These are phyloP conservation scores for Pseudotsuga menziesii DNA, from an alignment of 75 land plant genomes.

Conservation along the genomic window DNA sequence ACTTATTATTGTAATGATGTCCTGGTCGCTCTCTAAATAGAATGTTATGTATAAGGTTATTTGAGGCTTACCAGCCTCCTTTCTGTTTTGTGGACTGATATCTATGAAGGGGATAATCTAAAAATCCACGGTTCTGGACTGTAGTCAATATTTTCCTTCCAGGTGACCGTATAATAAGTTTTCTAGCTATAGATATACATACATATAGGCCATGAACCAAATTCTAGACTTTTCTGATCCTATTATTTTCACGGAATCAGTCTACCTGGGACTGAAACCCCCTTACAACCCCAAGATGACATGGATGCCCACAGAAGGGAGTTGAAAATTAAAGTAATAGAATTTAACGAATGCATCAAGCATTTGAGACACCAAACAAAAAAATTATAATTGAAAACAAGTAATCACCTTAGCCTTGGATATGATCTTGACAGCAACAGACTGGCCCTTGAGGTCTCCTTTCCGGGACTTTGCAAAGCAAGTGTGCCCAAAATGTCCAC, in stretches of 20 bases:
- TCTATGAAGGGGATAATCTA: no score
- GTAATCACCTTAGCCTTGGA: constrained; percentile 71
- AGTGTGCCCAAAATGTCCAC: constrained; percentile 93
- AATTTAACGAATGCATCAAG: not conserved
- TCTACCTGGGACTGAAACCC: not conserved
- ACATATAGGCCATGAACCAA: not conserved
- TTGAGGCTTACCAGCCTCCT: no score
- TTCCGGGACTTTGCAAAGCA: constrained; percentile 69
- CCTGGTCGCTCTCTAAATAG: no score
- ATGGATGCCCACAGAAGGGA: not conserved
- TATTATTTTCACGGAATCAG: not conserved
- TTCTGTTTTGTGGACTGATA: no score
- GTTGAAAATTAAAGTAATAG: not conserved
- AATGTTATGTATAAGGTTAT: no score
- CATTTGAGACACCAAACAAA: not conserved
- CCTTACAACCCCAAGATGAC: not conserved
- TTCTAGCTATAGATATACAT: no score
- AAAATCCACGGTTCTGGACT: no score
- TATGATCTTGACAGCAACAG: constrained; percentile 86
- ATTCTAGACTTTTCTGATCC: not conserved
- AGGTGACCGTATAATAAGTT: no score
- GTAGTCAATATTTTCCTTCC: no score
- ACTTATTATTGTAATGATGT: no score
- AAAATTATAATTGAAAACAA: not conserved
- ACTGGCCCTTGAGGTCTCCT: constrained; percentile 76